Evolutionary conservation across 2,329 filamentous ascomycete genomes (phyloP).

Genomic region (Laburnicola sp.): DNA sequence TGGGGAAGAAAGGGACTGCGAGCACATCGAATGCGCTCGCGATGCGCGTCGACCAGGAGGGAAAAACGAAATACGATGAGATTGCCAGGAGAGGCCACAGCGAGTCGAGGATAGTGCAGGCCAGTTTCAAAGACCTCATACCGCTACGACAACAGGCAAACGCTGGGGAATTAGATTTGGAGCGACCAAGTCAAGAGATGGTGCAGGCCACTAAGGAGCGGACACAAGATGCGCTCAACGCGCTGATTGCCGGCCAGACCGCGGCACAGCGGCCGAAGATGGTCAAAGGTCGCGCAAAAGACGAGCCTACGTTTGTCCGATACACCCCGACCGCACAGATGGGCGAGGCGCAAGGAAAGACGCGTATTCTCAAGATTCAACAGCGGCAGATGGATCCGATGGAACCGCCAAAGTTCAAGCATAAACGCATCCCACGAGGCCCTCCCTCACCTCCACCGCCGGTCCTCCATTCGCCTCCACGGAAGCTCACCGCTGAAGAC

Average conservation of each 20-base stretch:
- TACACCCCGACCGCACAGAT: slow-evolving; percentile 98
- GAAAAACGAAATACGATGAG: slow-evolving; percentile 94
- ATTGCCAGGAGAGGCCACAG: slow-evolving; percentile 88
- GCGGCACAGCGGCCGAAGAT: slow-evolving; percentile 96
- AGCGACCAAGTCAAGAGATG: slow-evolving; percentile 80
- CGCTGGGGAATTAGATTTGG: slow-evolving; percentile 85
- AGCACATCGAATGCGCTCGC: slow-evolving; percentile 79
- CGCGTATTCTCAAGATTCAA: slow-evolving; percentile 98
- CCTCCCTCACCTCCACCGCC: slow-evolving; percentile 91
- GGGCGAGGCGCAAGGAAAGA: slow-evolving; percentile 82
- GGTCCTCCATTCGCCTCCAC: slow-evolving; percentile 89
- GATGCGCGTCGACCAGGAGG: slow-evolving; percentile 87
- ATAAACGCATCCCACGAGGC: slow-evolving; percentile 95
- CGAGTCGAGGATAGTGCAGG: slow-evolving; percentile 83
- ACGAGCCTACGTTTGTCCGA: slow-evolving; percentile 88
- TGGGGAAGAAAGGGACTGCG: slow-evolving; percentile 72
- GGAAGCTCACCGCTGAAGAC: slow-evolving; percentile 94
- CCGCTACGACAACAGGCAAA: slow-evolving; percentile 90
- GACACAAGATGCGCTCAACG: slow-evolving; percentile 83
- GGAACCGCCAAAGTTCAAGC: slow-evolving; percentile 98
- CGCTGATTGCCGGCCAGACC: slow-evolving; percentile 80
- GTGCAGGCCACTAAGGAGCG: slow-evolving; percentile 82
- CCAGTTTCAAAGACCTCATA: slow-evolving; percentile 96
- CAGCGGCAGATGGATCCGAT: slow-evolving; percentile 91
- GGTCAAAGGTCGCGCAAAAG: slow-evolving; percentile 76